Evolutionary conservation across 2,329 filamentous ascomycete genomes (phyloP).

Genomic region (Diaporthe ampelina): DNA sequence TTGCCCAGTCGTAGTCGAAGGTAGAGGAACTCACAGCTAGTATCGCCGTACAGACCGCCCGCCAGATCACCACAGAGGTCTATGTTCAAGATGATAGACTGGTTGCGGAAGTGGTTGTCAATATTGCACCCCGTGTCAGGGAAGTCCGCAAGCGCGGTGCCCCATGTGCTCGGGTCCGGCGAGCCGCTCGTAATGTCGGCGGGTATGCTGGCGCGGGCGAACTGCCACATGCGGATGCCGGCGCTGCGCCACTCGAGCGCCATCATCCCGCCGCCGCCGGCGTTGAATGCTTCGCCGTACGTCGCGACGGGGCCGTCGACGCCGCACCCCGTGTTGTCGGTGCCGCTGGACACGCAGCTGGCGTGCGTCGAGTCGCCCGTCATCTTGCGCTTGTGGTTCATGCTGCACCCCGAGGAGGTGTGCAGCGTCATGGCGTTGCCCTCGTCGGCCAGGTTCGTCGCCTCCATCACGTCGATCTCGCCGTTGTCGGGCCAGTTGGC

Average conservation of each 20-base stretch:
- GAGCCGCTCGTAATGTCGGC: conserved; percentile 62
- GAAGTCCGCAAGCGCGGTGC: conserved; percentile 74
- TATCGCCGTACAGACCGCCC: conserved; percentile 56
- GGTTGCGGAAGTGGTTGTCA: conserved; percentile 71
- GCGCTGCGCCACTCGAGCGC: conserved; percentile 72
- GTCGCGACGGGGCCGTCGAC: conserved; percentile 59
- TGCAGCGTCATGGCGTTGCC: conserved; percentile 74
- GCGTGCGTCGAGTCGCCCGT: conserved; percentile 57
- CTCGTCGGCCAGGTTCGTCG: conserved; percentile 65
- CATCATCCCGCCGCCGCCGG: conserved; percentile 68
- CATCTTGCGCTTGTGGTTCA: conserved; percentile 67
- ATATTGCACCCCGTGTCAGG: conserved; percentile 74
- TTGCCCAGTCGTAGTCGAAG: not conserved
- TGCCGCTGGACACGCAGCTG: conserved; percentile 65
- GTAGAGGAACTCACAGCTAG: conserved; percentile 56
- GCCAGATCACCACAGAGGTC: conserved; percentile 72
- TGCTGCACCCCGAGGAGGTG: conserved; percentile 65
- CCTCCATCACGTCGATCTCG: conserved; percentile 75
- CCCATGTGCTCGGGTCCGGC: conserved; percentile 75
- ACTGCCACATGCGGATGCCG: conserved; percentile 76
- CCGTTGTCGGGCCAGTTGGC: conserved; percentile 74
- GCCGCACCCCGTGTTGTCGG: conserved; percentile 70
- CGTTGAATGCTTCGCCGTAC: conserved; percentile 68
- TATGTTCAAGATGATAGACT: conserved; percentile 77
- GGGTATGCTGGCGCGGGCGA: conserved; percentile 62